phyloP scores from a whole-genome alignment of 139 green algal species.

The Choricystis sp. region DNA sequence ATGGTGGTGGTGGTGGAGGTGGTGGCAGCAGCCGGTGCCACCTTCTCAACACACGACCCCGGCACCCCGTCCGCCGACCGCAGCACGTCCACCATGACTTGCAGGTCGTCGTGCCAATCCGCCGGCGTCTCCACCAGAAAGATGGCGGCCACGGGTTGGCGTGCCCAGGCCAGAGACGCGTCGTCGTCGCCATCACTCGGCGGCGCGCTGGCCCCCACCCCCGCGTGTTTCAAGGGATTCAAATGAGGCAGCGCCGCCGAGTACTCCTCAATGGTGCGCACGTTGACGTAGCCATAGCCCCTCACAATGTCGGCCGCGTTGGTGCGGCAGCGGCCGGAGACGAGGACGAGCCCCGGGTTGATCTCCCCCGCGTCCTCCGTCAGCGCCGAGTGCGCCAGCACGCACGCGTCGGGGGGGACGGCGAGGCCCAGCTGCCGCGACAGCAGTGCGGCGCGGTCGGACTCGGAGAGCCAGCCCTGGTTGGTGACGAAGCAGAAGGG shows the following conservation, averaged over 20 bases:
- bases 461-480: constrained; percentile 16
- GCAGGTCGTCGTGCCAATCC: constrained; percentile 18
- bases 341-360: background rate
- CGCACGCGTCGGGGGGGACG: constrained; percentile 7
- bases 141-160: constrained; percentile 13
- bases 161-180: constrained; percentile 6
- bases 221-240: constrained; percentile 5
- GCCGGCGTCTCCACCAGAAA: constrained; percentile 13
- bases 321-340: background rate
- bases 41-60: background rate
- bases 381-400: constrained; percentile 14
- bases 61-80: constrained; percentile 1
- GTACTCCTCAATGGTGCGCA: constrained; percentile 10
- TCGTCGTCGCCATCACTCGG: constrained; percentile 1
- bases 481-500: constrained; percentile 18
- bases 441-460: constrained; percentile 8
- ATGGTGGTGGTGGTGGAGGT: background rate
- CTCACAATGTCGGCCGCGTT: background rate
- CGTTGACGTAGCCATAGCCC: constrained; percentile 16
- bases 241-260: constrained; percentile 5
- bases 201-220: background rate
- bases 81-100: constrained; percentile 18
- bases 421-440: constrained; percentile 8
- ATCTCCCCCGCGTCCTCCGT: constrained; percentile 4
- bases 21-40: background rate